Evolutionary conservation across 148 eudicot genomes (phyloP).

Genomic region (Polygonum aviculare): DNA sequence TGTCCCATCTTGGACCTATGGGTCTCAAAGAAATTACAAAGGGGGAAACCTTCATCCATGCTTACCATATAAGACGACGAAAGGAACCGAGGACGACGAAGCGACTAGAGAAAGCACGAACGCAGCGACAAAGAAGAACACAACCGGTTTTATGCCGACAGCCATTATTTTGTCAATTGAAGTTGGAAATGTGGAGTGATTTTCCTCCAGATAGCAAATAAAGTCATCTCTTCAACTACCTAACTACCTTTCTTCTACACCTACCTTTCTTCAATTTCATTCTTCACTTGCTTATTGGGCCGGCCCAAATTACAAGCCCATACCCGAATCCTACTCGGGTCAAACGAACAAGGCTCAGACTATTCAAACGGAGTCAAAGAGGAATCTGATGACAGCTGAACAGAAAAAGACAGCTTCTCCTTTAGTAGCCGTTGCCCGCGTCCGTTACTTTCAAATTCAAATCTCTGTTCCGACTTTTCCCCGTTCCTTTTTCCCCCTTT

Average conservation of each 20-base stretch:
- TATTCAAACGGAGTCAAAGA: background rate
- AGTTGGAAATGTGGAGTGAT: background rate
- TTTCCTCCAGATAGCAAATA: background rate
- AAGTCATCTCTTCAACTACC: conserved; percentile 3
- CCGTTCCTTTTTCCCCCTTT: background rate
- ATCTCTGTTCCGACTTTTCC: conserved; percentile 1
- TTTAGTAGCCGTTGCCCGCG: conserved; percentile 40
- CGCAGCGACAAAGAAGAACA: background rate
- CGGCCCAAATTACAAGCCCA: background rate
- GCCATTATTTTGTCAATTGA: background rate
- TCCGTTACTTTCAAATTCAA: conserved; percentile 38
- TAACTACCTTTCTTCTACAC: background rate
- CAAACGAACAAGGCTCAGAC: background rate
- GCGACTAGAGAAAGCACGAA: background rate
- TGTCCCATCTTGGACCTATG: no score
- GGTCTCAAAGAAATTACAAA: background rate
- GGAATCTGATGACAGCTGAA: background rate
- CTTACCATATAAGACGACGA: conserved; percentile 4
- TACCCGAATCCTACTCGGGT: background rate
- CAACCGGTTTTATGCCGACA: background rate
- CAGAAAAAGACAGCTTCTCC: background rate
- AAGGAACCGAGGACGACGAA: background rate
- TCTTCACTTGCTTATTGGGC: no score
- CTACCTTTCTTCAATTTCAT: no score
- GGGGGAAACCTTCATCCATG: no score